Base-by-base conservation (phyloP, 768 basidiomycete species). In the Hortiboletus flavorubellus region DNA sequence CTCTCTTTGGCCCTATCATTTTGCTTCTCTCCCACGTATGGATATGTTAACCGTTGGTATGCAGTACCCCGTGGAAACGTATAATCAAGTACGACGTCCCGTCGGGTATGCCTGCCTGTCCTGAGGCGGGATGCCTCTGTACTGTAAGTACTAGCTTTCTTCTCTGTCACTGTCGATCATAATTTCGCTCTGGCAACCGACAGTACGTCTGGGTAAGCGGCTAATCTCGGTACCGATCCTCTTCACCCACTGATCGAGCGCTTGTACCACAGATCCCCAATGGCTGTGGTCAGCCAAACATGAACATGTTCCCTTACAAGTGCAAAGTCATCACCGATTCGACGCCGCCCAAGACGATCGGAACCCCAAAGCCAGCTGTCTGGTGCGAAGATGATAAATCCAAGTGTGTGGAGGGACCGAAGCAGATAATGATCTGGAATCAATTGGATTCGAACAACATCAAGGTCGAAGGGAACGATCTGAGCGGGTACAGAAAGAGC, bases 41-140 rank as follows among this genome's bases (percentile, higher is more conserved):
- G 18, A 15, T 37, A 43, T 18, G 21, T 50, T 53, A 15, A 63
- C 5, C 8, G 14, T 10, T 26, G 9, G 9, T 14, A n/a, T 45
- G 14, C 34, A 64, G 63, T 1, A 49, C 60, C 4, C 63, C 63
- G 12, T 64, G 21, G n/a, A 18, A 37, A 14, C 63, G 53, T 15
- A 0, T 7, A 0, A 3, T 14, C 18, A 15, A 6, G 4, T 65
- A 58, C 18, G 4, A 43, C 0, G n/a, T 65, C 21, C 63, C 63
- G 14, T 1, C 14, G 5, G 45, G 43, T 1, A 2, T 64, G 51
- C 55, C 59, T 11, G 0, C 15, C 3, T 64, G 63, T 46, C 58
- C 54, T 11, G 4, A 11, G 0, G 29, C 0, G 0, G 55, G 51
- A 11, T 64, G 63, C 9, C 10, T 26, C 4, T 43, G 49, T 4